Percentiles rank a stretch among this genome's conserved stretches.
Conservation (phyloP, 176 grass and related monocot genomes). For the Paspalum vaginatum region DNA sequence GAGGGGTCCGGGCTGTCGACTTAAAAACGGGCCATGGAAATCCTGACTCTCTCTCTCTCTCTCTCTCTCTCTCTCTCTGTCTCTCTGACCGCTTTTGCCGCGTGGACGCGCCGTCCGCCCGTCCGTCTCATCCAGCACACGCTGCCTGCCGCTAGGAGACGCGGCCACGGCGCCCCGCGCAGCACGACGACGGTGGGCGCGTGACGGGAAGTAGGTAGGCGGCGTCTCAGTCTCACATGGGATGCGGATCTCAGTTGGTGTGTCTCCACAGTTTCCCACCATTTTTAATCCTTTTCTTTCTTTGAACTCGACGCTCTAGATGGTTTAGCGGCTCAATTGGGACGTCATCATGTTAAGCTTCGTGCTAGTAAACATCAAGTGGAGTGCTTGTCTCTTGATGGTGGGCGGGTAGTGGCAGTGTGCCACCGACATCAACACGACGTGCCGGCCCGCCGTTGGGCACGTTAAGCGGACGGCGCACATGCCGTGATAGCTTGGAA, state of each 20-base stretch:
- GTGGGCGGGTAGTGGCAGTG: too few species aligned
- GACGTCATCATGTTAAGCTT: too few species aligned
- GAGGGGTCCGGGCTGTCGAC: background rate
- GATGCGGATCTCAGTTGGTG: too few species aligned
- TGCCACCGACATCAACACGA: slow-evolving; percentile 3
- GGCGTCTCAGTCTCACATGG: too few species aligned
- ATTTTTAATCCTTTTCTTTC: background rate
- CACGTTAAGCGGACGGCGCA: background rate
- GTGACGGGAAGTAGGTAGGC: background rate
- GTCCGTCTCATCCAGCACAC: background rate
- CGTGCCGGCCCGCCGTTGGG: too few species aligned
- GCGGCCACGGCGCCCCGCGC: background rate
- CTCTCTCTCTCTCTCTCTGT: too few species aligned
- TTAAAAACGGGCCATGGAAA: background rate
- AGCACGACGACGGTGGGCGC: background rate
- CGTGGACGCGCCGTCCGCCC: background rate
- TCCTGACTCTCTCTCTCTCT: background rate
- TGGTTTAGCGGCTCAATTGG: background rate
- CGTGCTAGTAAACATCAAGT: background rate
- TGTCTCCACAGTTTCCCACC: too few species aligned
- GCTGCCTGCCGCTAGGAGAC: background rate
- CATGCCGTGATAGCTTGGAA: slow-evolving; percentile 10
- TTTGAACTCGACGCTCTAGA: background rate
- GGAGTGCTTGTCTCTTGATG: background rate
- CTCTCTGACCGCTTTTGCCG: background rate